Conservation (phyloP, 257 asterid species). For the Orobanche coerulescens region DNA sequence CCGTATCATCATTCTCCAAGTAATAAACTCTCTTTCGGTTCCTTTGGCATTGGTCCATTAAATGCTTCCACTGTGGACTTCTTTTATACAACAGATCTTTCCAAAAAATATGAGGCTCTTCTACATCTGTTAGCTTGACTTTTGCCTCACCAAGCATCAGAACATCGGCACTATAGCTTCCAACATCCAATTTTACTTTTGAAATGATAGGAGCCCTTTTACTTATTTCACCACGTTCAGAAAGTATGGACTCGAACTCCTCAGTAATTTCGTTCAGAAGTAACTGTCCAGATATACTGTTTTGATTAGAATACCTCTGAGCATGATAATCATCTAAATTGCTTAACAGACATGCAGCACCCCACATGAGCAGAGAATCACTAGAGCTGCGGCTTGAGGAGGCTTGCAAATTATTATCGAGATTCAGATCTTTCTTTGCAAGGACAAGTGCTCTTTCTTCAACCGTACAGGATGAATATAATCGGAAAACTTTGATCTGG, state of each 20-base stretch:
- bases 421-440: conserved; percentile 49
- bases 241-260: conserved; percentile 1
- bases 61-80: neutral
- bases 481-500: conserved; percentile 61
- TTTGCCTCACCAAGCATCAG: conserved; percentile 2
- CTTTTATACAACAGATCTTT: neutral
- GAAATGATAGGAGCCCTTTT: neutral
- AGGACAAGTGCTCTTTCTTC: conserved; percentile 70
- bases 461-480: conserved; percentile 63
- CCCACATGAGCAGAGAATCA: conserved; percentile 69
- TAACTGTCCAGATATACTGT: conserved; percentile 35
- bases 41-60: neutral
- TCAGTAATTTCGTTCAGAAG: conserved; percentile 17
- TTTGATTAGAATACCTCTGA: conserved; percentile 24
- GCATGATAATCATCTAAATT: conserved; percentile 68
- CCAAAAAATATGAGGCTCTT: conserved; percentile 9
- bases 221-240: neutral
- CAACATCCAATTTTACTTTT: neutral
- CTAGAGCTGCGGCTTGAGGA: conserved; percentile 30
- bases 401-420: conserved; percentile 40
- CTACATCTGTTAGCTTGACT: neutral
- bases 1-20: neutral
- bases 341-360: conserved; percentile 56
- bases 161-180: neutral
- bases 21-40: neutral